Base-by-base conservation (phyloP, 1,284 basidiomycete genomes). In the Tremellales sp. region DNA sequence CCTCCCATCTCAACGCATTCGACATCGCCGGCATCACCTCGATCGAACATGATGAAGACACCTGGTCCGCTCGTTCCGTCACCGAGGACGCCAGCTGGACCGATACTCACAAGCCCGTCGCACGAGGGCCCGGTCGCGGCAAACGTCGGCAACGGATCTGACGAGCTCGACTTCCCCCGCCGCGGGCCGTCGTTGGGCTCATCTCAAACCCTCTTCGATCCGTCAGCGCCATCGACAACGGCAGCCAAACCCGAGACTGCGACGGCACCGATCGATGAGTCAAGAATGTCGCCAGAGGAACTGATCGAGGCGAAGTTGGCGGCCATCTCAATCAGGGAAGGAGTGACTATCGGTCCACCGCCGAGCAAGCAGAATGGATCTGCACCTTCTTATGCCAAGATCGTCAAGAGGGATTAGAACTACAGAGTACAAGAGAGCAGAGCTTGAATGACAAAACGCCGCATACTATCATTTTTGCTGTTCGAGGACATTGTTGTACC, bases 321-420 rank as follows among this genome's bases (percentile, higher is more conserved):
- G 13, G 64, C 62, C 7, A 47, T 72, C n/a, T 59, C 48, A 29
- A 37, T 72, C 43, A 65, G 46, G 47, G 47, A 59, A 35, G 65
- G 66, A 10, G 60, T 70, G 7, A 47, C 43, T 43, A 64, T 61
- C 40, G 66, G 60, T 24, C 64, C 53, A 5, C 51, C 57, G 6
- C 56, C 54, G 1, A 51, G 17, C 11, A 47, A 45, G 19, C 40
- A 26, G 15, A 43, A 45, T 17, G 54, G 8, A n/a, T 10, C 29
- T 33, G 39, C 13, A 15, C 60, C 66, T 25, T 64, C 61, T 41
- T 72, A 72, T 57, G 70, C 70, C 27, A 70, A 68, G 55, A 61
- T 70, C 24, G 65, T 70, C n/a, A 51, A 65, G 40, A 48, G 68
- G 46, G 70, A 72, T 43, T 68, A 57, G 47, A 25, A 31, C 29